Base-by-base conservation (phyloP, 805 yeast species). In the Candida silvicultrix region DNA sequence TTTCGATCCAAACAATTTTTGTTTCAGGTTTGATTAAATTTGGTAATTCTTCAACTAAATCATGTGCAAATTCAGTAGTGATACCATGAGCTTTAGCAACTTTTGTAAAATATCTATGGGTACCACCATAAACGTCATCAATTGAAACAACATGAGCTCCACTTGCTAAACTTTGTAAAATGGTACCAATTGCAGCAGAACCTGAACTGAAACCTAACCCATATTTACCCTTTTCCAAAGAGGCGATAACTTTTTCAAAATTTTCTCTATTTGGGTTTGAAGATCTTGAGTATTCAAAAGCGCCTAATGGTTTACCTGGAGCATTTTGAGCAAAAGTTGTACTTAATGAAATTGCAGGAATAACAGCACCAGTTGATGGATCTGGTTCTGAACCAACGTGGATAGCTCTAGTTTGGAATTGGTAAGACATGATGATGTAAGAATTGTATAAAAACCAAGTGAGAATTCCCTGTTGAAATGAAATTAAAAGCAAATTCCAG, bases 71-170 rank as follows among this genome's bases (percentile, higher is more conserved):
- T 16, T 80, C 66, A 40, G 84, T 76, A 45, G 70, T 74, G 47
- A 85, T 84, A 48, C 92, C 92, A 63, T 86, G 94, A 41, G 87
- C 77, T 60, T 73, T 71, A 49, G 92, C 95, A 42, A 87, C 95
- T 64, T 84, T 77, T 62, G 95, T 83, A 74, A 87, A 87, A 68
- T 88, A 87, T 67, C 96, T 75, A 71, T 87, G 94, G 47, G 95
- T 87, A 57, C 96, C 96, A 51, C 96, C 96, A 66, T 87, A 87
- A 41, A 87, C 95, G 59, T 87, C 96, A 56, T 86, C 89, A 58
- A 86, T 81, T 41, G 89, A 81, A 42, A 87, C 72, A 38, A 85
- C 84, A 60, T 88, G 94, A 38, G 86, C 73, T 41, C 83, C 84
- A 51, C 78, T 75, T 39, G 85, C 81, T 57, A 88, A 70, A 29